phyloP scores from a whole-genome alignment of 2,329 filamentous ascomycete species.

The Tolypocladium album region DNA sequence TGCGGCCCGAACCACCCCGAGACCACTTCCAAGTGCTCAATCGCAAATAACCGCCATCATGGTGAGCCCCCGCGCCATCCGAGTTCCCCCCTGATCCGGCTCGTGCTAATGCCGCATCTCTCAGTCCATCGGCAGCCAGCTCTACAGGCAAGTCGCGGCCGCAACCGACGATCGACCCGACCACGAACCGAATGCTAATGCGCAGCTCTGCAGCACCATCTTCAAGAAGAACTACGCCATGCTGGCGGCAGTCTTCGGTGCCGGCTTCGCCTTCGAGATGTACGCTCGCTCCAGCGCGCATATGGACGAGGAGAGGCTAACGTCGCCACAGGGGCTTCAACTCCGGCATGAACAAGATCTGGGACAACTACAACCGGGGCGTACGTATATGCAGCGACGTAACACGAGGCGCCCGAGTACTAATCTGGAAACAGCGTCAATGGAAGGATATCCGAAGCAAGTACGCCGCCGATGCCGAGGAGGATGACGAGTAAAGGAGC shows the following conservation, averaged over 20 bases:
- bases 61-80: slow-evolving; percentile 16
- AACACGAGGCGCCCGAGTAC: slow-evolving; percentile 6
- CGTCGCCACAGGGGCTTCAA: slow-evolving; percentile 62
- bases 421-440: slow-evolving; percentile 61
- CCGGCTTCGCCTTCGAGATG: slow-evolving; percentile 90
- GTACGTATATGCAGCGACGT: slow-evolving; percentile 45
- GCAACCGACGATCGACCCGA: slow-evolving; percentile 8
- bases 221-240: slow-evolving; percentile 84
- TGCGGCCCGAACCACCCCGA: slow-evolving; percentile 14
- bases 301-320: slow-evolving; percentile 18
- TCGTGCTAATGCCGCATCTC: slow-evolving; percentile 23
- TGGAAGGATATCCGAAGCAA: slow-evolving; percentile 98
- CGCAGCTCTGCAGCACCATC: slow-evolving; percentile 49
- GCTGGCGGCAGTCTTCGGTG: slow-evolving; percentile 74
- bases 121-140: slow-evolving; percentile 24
- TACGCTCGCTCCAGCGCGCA: slow-evolving; percentile 37
- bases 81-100: neutral
- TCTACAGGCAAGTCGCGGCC: slow-evolving; percentile 28
- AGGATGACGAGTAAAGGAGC: slow-evolving; percentile 41
- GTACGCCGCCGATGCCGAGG: slow-evolving; percentile 65
- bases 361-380: slow-evolving; percentile 85
- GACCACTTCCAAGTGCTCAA: slow-evolving; percentile 16
- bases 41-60: slow-evolving; percentile 22
- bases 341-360: slow-evolving; percentile 69
- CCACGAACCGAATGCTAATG: slow-evolving; percentile 13